These are phyloP conservation scores for Tuber brumale DNA, from an alignment of 495 filamentous ascomycete species.

Conservation along the genomic window DNA sequence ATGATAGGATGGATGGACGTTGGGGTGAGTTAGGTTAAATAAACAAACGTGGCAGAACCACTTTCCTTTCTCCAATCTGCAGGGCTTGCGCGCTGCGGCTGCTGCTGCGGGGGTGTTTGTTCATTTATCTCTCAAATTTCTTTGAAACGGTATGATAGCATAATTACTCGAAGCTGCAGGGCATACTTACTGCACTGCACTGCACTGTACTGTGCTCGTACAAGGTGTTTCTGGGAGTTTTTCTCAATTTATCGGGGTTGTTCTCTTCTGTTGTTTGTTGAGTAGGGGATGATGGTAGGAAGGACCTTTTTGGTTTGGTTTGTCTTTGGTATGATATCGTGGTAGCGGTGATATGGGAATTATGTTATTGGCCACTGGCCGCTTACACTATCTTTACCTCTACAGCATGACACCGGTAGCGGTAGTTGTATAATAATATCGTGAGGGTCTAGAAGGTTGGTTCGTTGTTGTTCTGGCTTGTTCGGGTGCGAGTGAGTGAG, in stretches of 20 bases:
- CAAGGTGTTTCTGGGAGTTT: background rate
- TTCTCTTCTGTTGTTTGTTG: background rate
- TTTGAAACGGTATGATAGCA: background rate
- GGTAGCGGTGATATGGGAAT: background rate
- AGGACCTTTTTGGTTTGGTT: background rate
- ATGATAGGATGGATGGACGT: background rate
- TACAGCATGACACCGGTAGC: too few relatives aligned
- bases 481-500: background rate
- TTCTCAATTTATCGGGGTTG: background rate
- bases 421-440: background rate
- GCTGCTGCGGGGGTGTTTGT: conserved; percentile 3
- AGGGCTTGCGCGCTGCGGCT: background rate
- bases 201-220: background rate
- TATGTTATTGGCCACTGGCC: background rate
- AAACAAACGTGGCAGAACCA: background rate
- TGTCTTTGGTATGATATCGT: background rate
- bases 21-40: background rate
- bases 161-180: background rate
- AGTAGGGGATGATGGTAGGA: background rate
- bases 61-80: background rate
- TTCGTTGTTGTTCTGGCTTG: background rate
- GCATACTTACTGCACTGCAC: background rate
- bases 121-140: background rate
- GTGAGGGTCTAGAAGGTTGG: background rate
- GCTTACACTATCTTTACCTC: background rate